These are phyloP conservation scores for Candida freyschussii DNA, from an alignment of 1,139 yeast genomes.

Conservation along the genomic window DNA sequence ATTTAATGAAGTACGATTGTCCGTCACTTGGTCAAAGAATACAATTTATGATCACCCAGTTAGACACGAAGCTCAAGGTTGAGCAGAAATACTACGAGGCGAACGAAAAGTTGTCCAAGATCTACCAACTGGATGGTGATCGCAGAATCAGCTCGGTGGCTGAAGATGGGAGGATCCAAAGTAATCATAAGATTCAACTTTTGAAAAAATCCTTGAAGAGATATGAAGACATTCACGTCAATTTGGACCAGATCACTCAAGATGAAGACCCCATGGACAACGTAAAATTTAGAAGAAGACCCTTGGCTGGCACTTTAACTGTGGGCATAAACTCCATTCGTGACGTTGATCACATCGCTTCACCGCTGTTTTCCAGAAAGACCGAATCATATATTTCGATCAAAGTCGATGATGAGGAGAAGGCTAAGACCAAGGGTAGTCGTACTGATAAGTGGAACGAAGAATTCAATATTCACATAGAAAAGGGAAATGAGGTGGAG, in stretches of 20 bases:
- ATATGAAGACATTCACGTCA: slow-evolving; percentile 70
- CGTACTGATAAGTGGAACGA: slow-evolving; percentile 84
- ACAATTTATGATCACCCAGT: slow-evolving; percentile 90
- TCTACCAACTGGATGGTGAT: slow-evolving; percentile 90
- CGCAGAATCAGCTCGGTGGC: slow-evolving; percentile 82
- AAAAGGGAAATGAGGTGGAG: slow-evolving; percentile 88
- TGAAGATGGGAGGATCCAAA: slow-evolving; percentile 78
- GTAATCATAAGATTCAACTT: slow-evolving; percentile 79
- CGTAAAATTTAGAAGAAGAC: slow-evolving; percentile 72
- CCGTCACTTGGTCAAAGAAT: slow-evolving; percentile 95
- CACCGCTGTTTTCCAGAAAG: slow-evolving; percentile 68
- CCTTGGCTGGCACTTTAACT: slow-evolving; percentile 73
- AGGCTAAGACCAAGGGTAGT: slow-evolving; percentile 69
- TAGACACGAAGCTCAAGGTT: slow-evolving; percentile 88
- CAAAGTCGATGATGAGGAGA: slow-evolving; percentile 82
- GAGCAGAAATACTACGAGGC: slow-evolving; percentile 93
- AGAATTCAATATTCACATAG: slow-evolving; percentile 73
- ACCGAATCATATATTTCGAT: slow-evolving; percentile 77
- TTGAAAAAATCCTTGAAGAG: slow-evolving; percentile 79
- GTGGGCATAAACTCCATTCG: slow-evolving; percentile 70
- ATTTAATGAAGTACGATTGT: slow-evolving; percentile 84
- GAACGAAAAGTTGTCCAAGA: slow-evolving; percentile 78
- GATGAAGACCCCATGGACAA: slow-evolving; percentile 63
- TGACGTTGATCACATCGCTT: slow-evolving; percentile 89
- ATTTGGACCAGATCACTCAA: slow-evolving; percentile 46